phyloP scores from a whole-genome alignment of 1,139 yeast species.

The Yamadazyma sp. region DNA sequence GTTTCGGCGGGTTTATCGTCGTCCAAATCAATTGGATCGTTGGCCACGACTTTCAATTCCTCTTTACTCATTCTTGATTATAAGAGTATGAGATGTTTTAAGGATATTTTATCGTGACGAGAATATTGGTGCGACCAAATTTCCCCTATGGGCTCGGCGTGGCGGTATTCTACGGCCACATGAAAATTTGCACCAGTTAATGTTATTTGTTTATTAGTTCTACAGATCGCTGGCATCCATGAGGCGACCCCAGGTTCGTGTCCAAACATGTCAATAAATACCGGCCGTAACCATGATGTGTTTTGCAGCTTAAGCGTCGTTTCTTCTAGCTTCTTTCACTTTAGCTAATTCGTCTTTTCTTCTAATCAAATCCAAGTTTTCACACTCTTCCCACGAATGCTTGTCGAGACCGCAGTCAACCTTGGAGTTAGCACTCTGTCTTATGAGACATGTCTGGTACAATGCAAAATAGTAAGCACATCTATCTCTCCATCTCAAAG shows the following conservation, averaged over 20 bases:
- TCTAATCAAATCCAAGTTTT: constrained; percentile 78
- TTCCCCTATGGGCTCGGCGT: too few species aligned
- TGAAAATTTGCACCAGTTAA: too few species aligned
- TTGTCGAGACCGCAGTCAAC: constrained; percentile 74
- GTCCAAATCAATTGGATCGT: constrained; percentile 33
- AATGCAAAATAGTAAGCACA: constrained; percentile 77
- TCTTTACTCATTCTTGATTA: constrained; percentile 19
- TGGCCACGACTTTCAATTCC: constrained; percentile 31
- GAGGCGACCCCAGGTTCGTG: neutral
- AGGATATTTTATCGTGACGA: neutral
- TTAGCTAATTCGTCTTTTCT: constrained; percentile 72
- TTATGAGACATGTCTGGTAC: constrained; percentile 46
- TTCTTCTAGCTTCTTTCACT: constrained; percentile 42
- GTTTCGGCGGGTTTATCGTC: constrained; percentile 9
- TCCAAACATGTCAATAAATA: neutral
- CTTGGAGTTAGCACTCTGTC: constrained; percentile 47
- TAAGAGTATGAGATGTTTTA: neutral
- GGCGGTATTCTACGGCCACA: too few species aligned
- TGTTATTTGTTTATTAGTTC: neutral
- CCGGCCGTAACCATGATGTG: neutral
- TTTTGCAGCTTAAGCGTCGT: constrained; percentile 1
- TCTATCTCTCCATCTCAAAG: constrained; percentile 81
- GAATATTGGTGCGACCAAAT: neutral
- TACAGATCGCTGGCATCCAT: neutral
- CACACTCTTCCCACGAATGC: constrained; percentile 85